These are phyloP conservation scores for Suhomyces atakaporum DNA, from an alignment of 1,139 yeast species.

Conservation along the genomic window DNA sequence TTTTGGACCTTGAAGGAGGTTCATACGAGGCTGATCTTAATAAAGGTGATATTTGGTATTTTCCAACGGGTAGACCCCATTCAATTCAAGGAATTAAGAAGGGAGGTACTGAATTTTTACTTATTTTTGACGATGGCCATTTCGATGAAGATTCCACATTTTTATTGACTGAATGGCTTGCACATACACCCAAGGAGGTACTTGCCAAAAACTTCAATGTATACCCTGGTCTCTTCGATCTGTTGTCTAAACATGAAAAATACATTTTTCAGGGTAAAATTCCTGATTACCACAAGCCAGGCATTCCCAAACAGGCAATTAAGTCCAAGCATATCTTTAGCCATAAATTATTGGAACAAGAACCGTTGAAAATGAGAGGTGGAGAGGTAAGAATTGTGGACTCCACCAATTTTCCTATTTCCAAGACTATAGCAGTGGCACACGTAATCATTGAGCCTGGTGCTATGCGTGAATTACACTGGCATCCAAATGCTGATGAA, in stretches of 20 bases:
- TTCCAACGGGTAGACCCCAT: conserved; percentile 1
- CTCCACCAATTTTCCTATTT: conserved; percentile 1
- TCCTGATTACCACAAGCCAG: neutral
- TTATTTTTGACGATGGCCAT: conserved; percentile 3
- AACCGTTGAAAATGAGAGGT: neutral
- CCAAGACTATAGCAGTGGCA: conserved; percentile 2
- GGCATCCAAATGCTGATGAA: conserved; percentile 4
- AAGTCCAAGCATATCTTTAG: conserved; percentile 1
- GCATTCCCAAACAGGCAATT: neutral
- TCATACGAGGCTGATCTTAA: conserved; percentile 2
- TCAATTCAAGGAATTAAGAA: conserved; percentile 1
- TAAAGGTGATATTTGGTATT: conserved; percentile 3
- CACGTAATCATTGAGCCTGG: conserved; percentile 3
- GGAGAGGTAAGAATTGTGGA: conserved; percentile 3
- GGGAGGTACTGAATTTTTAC: conserved; percentile 3
- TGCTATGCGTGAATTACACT: conserved; percentile 3
- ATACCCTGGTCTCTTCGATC: conserved; percentile 1
- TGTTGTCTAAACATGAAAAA: conserved; percentile 1
- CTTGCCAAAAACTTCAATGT: conserved; percentile 3
- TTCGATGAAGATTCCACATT: conserved; percentile 3
- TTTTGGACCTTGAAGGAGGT: conserved; percentile 1
- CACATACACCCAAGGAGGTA: conserved; percentile 2
- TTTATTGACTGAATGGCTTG: conserved; percentile 3
- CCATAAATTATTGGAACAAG: conserved; percentile 1
- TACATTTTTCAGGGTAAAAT: conserved; percentile 2